Base-by-base conservation (phyloP, 345 rosid genomes). In the Boechera retrofracta region DNA sequence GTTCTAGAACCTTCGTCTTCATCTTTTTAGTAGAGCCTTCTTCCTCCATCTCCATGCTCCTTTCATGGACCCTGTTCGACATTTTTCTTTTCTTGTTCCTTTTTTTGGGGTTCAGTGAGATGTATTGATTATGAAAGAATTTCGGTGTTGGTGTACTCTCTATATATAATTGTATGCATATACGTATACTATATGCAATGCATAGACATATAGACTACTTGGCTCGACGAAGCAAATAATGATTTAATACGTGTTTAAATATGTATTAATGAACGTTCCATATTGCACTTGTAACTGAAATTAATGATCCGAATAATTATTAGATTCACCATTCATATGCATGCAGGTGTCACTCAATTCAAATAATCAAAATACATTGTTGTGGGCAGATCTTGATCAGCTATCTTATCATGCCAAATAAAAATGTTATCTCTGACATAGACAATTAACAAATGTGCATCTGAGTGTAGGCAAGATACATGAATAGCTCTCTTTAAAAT, bases 1-100 rank as follows among this genome's bases (percentile, higher is more conserved):
- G 4, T 48, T 32, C 53, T 5, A 53, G 11, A 5, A 72, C 29
- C 16, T 57, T 69, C 24, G 33, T 77, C 83, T 61, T 81, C 84
- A 74, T 54, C 3, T 67, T 59, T 5, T 51, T 51, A 33, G 48
- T 64, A 49, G 52, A 35, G n/a, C 56, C 42, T 42, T 18, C 16
- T 4, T 64, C 64, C 2, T 64, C 78, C 64, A 74, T 64, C 44
- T 63, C 81, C 51, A 74, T 62, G 10, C 44, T 52, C 32, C 86
- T 83, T 32, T 74, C 84, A 69, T 79, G 87, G 41, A 80, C 84
- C 67, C 67, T 85, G 31, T 74, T 74, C 59, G 83, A 51, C 83
- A 85, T 74, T 11, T 68, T 13, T 21, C 32, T 31, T 58, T 64
- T 31, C 35, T 51, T 33, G 31, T 64, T 32, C 56, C 16, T 18